phyloP scores from a whole-genome alignment of 2,329 filamentous ascomycete species.

The Cryphonectria radicalis region DNA sequence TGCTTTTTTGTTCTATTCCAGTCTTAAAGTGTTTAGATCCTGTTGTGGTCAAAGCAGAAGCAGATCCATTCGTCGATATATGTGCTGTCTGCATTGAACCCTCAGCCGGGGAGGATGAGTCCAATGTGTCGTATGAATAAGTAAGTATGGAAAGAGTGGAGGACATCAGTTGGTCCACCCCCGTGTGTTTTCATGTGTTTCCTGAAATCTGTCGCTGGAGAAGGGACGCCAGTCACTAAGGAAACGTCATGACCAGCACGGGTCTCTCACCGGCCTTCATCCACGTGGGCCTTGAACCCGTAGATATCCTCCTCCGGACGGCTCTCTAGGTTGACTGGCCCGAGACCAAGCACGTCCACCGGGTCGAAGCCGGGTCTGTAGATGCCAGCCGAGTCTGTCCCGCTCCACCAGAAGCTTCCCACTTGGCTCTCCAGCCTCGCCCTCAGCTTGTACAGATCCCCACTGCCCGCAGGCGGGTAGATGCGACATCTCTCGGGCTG shows the following conservation, averaged over 20 bases:
- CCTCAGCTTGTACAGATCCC: constrained; percentile 18
- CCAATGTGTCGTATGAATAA: background rate
- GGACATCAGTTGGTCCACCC: background rate
- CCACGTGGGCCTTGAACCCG: background rate
- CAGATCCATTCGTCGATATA: background rate
- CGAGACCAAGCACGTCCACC: constrained; percentile 1
- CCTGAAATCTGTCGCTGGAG: background rate
- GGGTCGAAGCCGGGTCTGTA: background rate
- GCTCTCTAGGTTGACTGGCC: background rate
- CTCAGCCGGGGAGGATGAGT: too few species aligned
- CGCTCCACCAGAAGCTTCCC: constrained; percentile 23
- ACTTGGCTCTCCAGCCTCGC: constrained; percentile 9
- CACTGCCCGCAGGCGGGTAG: constrained; percentile 16
- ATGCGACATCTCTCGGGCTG: constrained; percentile 22
- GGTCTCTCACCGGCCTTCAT: background rate
- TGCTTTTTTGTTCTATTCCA: background rate
- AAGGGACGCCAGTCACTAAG: too few species aligned
- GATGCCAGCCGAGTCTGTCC: background rate
- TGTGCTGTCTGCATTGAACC: background rate
- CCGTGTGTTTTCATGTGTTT: too few species aligned
- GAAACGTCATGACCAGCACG: too few species aligned
- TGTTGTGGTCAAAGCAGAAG: background rate
- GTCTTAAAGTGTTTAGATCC: background rate
- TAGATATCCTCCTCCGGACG: background rate
- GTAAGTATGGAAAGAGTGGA: background rate